Percentiles rank a stretch among this genome's conserved stretches.
phyloP scores from a whole-genome alignment of 2,329 filamentous ascomycete genomes.

The Tolypocladium tundrense region DNA sequence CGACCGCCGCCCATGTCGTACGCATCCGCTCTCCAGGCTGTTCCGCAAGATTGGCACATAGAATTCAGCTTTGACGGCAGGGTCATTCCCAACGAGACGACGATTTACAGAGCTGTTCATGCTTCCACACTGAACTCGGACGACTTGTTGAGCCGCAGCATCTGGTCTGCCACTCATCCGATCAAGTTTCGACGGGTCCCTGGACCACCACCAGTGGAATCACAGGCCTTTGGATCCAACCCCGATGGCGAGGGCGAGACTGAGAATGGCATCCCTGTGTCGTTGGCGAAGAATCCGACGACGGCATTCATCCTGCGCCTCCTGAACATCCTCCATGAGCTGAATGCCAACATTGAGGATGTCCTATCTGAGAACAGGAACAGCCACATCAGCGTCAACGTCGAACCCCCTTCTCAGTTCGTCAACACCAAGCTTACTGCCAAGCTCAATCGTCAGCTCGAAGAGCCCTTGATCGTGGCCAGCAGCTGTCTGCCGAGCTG shows the following conservation, averaged over 20 bases:
- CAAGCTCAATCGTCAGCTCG: conserved; percentile 91
- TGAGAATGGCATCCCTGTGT: conserved; percentile 58
- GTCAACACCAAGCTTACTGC: conserved; percentile 98
- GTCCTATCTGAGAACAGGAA: conserved; percentile 67
- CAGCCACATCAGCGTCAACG: conserved; percentile 57
- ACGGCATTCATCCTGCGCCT: conserved; percentile 81
- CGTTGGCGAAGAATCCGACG: conserved; percentile 70
- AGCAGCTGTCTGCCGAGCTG: conserved; percentile 93
- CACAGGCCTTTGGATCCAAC: conserved; percentile 45
- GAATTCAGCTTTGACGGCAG: conserved; percentile 85
- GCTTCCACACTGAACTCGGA: conserved; percentile 41
- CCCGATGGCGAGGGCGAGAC: conserved; percentile 41
- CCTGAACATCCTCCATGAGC: conserved; percentile 79
- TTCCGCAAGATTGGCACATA: conserved; percentile 92
- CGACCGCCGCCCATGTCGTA: conserved; percentile 60
- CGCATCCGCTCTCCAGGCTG: conserved; percentile 68
- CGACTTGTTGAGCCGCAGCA: conserved; percentile 61
- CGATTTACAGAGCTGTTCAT: conserved; percentile 90
- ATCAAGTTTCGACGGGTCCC: conserved; percentile 84
- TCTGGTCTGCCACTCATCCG: conserved; percentile 85
- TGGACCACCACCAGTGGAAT: conserved; percentile 70
- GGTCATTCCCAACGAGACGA: conserved; percentile 80
- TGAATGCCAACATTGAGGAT: conserved; percentile 90
- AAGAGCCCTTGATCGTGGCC: conserved; percentile 92
- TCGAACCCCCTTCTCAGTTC: conserved; percentile 83